phyloP scores from a whole-genome alignment of 2,329 filamentous ascomycete genomes.

The Thermochaetoides dissita region DNA sequence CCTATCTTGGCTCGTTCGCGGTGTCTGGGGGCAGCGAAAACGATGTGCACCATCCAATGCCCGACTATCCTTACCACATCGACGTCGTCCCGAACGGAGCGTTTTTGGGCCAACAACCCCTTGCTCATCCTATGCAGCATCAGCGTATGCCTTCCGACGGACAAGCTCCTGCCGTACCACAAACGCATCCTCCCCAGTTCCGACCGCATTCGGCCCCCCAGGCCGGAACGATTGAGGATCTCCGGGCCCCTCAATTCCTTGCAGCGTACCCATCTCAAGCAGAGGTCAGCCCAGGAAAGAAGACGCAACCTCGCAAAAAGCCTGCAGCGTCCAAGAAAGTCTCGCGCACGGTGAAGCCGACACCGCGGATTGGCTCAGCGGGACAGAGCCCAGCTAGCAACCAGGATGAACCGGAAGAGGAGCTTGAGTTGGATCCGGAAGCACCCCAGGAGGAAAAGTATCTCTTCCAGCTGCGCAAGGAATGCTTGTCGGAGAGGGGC shows the following conservation, averaged over 20 bases:
- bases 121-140: background rate
- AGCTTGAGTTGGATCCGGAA: conserved; percentile 26
- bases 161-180: conserved; percentile 11
- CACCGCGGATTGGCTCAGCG: conserved; percentile 7
- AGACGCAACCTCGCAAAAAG: conserved; percentile 11
- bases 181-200: conserved; percentile 14
- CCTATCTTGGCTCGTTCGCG: conserved; percentile 24
- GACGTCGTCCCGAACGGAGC: conserved; percentile 5
- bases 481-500: conserved; percentile 32
- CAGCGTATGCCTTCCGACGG: conserved; percentile 13
- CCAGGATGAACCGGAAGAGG: conserved; percentile 12
- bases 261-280: conserved; percentile 9
- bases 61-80: conserved; percentile 12
- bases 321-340: conserved; percentile 4
- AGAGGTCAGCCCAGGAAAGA: conserved; percentile 9
- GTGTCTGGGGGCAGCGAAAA: conserved; percentile 21
- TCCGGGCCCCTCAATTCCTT: conserved; percentile 11
- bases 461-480: conserved; percentile 35
- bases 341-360: conserved; percentile 9
- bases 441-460: conserved; percentile 34
- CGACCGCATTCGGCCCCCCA: conserved; percentile 7
- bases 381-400: background rate
- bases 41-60: conserved; percentile 19
- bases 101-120: conserved; percentile 2
- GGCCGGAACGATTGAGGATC: conserved; percentile 14